Base-by-base conservation (phyloP, 306 rosid species). In the Myrica gale region DNA sequence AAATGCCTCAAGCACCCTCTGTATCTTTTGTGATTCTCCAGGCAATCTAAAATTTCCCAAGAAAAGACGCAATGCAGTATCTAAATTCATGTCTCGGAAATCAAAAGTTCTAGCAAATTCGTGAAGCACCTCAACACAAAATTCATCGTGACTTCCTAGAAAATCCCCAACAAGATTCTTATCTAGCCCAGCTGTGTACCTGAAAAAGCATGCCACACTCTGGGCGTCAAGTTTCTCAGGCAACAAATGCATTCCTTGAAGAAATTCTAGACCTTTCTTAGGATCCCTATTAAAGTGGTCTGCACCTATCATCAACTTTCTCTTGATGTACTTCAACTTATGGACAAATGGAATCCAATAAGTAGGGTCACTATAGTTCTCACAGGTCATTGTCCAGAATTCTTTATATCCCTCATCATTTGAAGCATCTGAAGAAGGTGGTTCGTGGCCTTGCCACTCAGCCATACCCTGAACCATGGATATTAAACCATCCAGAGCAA, bases 241-340 rank as follows among this genome's bases (percentile, higher is more conserved):
- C 88, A 95, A 88, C 81, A 95, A 97, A 85, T 90, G 96, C 23
- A 92, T 88, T 89, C 97, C 97, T 82, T 95, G 99, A 62, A 95
- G 97, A 83, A 90, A 95, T 81, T 95, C 99, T 44, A 95, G 83
- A 78, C 99, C 99, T 89, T 95, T 95, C 86, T 95, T 95, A 55
- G 99, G 97, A 85, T 95, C 99, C 60, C 97, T 95, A 80, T 95
- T 95, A 76, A 92, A 95, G 89, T 95, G 97, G 84, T 95, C 99
- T 32, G 99, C 99, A 82, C 99, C 97, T 72, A 95, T 88, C 99
- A 92, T 95, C 83, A 95, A 79, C 80, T 95, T 93, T 83, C 97
- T 92, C 81, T 95, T 95, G 80, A 95, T 88, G 84, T 88, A 88
- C 85, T 95, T 95, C 85, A 85, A 88, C 71, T 93, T 84, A 71